A percentile compares a stretch with the other conserved stretches of the same genome.
phyloP scores from a whole-genome alignment of 2,329 filamentous ascomycete species.

The Alternaria metachromatica region DNA sequence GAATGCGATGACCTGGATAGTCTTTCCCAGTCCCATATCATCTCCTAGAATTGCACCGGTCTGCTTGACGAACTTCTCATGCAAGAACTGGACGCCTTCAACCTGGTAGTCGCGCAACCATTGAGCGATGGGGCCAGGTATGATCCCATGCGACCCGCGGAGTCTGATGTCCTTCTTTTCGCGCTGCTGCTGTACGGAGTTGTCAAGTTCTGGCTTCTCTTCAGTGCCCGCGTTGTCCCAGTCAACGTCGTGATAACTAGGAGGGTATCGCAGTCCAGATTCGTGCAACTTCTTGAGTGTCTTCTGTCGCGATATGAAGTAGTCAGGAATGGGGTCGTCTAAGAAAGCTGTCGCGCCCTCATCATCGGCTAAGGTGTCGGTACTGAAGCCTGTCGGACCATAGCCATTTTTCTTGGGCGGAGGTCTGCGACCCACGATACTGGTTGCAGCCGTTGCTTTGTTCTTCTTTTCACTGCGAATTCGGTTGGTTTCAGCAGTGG shows the following conservation, averaged over 20 bases:
- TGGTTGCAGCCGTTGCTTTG: slow-evolving; percentile 52
- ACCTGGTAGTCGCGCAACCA: slow-evolving; percentile 93
- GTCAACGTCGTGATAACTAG: slow-evolving; percentile 74
- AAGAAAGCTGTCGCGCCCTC: slow-evolving; percentile 61
- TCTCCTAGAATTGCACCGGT: slow-evolving; percentile 90
- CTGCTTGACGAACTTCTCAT: slow-evolving; percentile 89
- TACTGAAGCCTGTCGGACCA: slow-evolving; percentile 24
- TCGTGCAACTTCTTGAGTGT: slow-evolving; percentile 73
- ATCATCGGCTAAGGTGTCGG: slow-evolving; percentile 40
- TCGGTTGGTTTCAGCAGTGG: slow-evolving; percentile 57
- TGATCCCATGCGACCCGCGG: slow-evolving; percentile 75
- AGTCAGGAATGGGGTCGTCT: slow-evolving; percentile 60
- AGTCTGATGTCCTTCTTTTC: slow-evolving; percentile 78
- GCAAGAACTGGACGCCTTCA: slow-evolving; percentile 82
- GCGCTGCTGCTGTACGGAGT: slow-evolving; percentile 66
- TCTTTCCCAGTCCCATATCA: slow-evolving; percentile 98
- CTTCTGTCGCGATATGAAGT: slow-evolving; percentile 64
- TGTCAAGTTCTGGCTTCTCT: slow-evolving; percentile 74
- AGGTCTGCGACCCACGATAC: slow-evolving; percentile 50
- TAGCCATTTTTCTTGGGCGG: slow-evolving; percentile 23
- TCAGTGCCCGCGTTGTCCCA: slow-evolving; percentile 68
- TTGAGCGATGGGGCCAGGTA: slow-evolving; percentile 88
- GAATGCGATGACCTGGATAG: slow-evolving; percentile 93
- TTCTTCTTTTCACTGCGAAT: slow-evolving; percentile 56
- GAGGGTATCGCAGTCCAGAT: slow-evolving; percentile 76